These are phyloP conservation scores for Sporothrix schenckii DNA, from an alignment of 2,329 filamentous ascomycete species.

Conservation along the genomic window DNA sequence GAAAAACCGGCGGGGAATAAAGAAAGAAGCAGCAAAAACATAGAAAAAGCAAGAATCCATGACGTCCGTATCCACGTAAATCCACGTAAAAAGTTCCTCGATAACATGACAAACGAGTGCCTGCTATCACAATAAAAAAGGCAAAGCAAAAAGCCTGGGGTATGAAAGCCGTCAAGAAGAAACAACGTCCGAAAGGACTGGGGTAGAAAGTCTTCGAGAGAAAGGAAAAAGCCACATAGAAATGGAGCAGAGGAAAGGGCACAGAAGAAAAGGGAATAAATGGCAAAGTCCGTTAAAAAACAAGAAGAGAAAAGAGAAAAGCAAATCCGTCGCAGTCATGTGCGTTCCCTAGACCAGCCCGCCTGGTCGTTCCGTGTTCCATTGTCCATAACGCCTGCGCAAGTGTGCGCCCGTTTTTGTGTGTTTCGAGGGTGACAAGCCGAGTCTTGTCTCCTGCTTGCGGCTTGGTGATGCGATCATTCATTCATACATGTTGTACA, in stretches of 20 bases:
- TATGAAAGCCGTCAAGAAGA: not conserved
- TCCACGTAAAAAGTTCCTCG: not conserved
- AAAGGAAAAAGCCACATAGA: not conserved
- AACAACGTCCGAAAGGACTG: not conserved
- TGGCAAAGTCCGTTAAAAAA: not conserved
- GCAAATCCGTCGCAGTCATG: not conserved
- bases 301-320: not conserved
- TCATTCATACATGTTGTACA: not conserved
- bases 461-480: not conserved
- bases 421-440: not conserved
- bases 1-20: not conserved
- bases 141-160: not conserved
- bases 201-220: not conserved
- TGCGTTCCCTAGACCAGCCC: not conserved
- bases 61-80: not conserved
- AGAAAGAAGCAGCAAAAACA: not conserved
- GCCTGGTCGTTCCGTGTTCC: slow-evolving; percentile 4
- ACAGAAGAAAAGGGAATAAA: not conserved
- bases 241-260: not conserved
- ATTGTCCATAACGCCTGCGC: not conserved
- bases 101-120: not conserved
- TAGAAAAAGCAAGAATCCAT: not conserved
- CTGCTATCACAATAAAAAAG: not conserved
- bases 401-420: slow-evolving; percentile 1
- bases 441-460: not conserved